Percentiles rank a stretch among this genome's conserved stretches.
Conservation (phyloP, 176 grass and related monocot species). For the Triticum monococcum region DNA sequence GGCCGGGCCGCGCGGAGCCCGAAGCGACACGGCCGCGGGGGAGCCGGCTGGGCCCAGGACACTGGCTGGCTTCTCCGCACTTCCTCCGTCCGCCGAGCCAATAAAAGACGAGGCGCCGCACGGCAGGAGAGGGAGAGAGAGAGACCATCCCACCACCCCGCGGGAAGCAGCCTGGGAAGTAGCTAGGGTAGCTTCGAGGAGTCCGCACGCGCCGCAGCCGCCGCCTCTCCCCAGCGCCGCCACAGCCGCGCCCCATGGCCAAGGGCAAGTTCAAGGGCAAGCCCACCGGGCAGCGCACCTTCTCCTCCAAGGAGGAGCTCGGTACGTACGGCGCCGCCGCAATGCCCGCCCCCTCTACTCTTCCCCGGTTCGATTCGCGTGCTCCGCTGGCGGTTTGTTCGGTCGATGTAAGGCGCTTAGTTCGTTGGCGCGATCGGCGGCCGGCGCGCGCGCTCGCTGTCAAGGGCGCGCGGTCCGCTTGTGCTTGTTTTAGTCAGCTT, state of each 20-base stretch:
- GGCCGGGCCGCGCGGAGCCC: neutral
- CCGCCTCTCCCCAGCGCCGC: neutral
- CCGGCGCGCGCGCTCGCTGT: neutral
- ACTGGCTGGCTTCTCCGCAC: neutral
- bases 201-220: neutral
- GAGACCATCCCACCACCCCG: neutral
- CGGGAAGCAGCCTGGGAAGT: neutral
- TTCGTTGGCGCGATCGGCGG: neutral
- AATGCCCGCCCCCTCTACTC: neutral
- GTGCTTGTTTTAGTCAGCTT: too few relatives aligned
- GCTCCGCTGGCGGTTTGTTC: neutral
- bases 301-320: constrained; percentile 80
- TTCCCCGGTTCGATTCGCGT: neutral
- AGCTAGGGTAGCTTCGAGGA: neutral
- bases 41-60: neutral
- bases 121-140: neutral
- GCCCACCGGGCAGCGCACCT: constrained; percentile 75
- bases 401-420: neutral
- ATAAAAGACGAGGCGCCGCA: constrained; percentile 22
- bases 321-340: constrained; percentile 29
- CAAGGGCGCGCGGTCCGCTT: neutral
- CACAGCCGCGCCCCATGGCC: constrained; percentile 46
- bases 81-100: neutral
- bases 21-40: neutral
- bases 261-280: constrained; percentile 93